Conservation (phyloP, 352 stramenopile species). For the Phytophthora colocasiae region DNA sequence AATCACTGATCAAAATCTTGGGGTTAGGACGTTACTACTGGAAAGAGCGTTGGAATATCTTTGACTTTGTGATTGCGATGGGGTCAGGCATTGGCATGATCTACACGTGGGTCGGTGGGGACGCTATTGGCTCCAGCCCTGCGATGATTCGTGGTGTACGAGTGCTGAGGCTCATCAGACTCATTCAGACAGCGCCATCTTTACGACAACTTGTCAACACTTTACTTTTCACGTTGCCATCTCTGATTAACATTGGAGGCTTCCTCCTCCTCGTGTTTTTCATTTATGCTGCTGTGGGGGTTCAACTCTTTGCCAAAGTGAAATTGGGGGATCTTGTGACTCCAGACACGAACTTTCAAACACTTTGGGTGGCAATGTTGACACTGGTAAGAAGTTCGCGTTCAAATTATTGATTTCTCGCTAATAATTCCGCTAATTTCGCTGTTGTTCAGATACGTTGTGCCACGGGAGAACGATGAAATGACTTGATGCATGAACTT, state of each 20-base stretch:
- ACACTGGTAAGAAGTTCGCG: conserved; percentile 43
- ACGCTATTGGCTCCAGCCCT: conserved; percentile 53
- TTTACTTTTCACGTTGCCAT: conserved; percentile 87
- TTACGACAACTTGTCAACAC: conserved; percentile 91
- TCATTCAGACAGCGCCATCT: conserved; percentile 76
- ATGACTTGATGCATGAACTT: neutral
- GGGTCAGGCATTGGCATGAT: conserved; percentile 57
- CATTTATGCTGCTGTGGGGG: conserved; percentile 91
- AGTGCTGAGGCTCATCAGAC: conserved; percentile 74
- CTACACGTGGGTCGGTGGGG: conserved; percentile 51
- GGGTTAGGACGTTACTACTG: conserved; percentile 85
- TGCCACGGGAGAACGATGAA: neutral
- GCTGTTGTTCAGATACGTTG: neutral
- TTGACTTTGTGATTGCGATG: conserved; percentile 80
- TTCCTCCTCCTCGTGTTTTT: conserved; percentile 93
- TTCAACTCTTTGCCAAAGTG: conserved; percentile 92
- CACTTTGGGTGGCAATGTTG: conserved; percentile 74
- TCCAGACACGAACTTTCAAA: conserved; percentile 87
- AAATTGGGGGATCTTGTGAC: conserved; percentile 75
- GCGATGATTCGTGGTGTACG: conserved; percentile 84
- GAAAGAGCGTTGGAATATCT: conserved; percentile 84
- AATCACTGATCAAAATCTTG: conserved; percentile 86
- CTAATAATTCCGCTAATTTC: too few relatives aligned
- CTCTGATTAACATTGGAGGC: conserved; percentile 89
- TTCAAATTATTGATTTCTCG: too few relatives aligned